These are phyloP conservation scores for Pseudogymnoascus sp. DNA, from an alignment of 2,329 filamentous ascomycete species.

Conservation along the genomic window DNA sequence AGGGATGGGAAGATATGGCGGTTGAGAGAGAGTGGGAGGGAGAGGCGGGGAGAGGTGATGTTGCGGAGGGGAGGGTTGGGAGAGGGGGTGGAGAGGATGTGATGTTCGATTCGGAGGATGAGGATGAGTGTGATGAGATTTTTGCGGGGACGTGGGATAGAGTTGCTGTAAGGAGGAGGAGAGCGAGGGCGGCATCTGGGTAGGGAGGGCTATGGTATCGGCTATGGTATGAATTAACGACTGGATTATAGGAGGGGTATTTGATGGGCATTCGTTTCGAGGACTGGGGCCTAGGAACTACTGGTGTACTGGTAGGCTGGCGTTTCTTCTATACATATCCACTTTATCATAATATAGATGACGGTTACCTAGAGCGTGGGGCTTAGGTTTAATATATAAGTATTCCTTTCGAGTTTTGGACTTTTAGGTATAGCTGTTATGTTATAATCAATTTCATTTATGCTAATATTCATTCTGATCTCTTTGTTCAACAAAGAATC, in stretches of 20 bases:
- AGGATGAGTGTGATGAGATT: constrained; percentile 59
- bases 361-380: not conserved
- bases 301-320: not conserved
- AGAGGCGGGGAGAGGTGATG: constrained; percentile 14
- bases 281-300: not conserved
- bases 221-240: not conserved
- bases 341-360: not conserved
- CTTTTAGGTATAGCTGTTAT: not conserved
- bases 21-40: constrained; percentile 11
- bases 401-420: not conserved
- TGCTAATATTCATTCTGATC: not conserved
- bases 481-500: not conserved
- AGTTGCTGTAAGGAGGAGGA: constrained; percentile 28
- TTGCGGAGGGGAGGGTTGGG: constrained; percentile 4
- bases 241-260: not conserved
- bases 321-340: not conserved
- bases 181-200: constrained; percentile 13
- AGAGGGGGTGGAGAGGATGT: constrained; percentile 29
- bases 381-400: not conserved
- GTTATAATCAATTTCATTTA: not conserved
- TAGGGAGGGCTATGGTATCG: not conserved
- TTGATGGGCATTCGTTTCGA: not conserved
- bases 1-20: constrained; percentile 44
- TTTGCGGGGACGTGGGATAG: constrained; percentile 56
- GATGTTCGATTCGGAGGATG: constrained; percentile 55